Conservation (phyloP, 2,329 filamentous ascomycete species). For the Colletotrichum liriopes region DNA sequence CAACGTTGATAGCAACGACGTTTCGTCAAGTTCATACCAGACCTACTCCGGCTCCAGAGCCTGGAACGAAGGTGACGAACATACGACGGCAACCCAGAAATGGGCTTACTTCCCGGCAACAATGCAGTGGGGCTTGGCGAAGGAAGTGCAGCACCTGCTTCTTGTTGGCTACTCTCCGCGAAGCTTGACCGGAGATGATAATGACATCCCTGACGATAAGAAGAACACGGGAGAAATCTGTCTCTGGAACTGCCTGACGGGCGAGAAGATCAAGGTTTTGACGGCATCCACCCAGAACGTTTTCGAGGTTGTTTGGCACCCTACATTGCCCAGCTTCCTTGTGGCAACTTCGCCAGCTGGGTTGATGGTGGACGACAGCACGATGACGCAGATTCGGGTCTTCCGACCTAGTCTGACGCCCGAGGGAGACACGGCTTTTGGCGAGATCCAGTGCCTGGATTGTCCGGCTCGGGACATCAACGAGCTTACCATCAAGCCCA, state of each 20-base stretch:
- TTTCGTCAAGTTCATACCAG: conserved; percentile 55
- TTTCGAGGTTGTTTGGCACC: conserved; percentile 77
- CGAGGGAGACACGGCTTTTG: conserved; percentile 56
- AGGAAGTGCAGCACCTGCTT: conserved; percentile 65
- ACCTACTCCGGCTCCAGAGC: conserved; percentile 58
- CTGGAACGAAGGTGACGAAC: conserved; percentile 48
- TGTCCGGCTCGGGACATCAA: conserved; percentile 75
- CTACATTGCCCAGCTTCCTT: conserved; percentile 66
- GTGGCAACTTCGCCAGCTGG: conserved; percentile 71
- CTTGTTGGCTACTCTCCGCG: conserved; percentile 76
- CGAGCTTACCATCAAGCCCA: conserved; percentile 72
- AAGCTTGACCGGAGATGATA: conserved; percentile 66
- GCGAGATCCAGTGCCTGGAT: conserved; percentile 69
- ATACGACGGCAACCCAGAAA: conserved; percentile 54
- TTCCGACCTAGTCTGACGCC: conserved; percentile 56
- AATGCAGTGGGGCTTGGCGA: conserved; percentile 72
- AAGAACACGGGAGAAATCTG: conserved; percentile 72
- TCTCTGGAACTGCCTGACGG: conserved; percentile 68
- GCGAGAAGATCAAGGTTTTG: conserved; percentile 62
- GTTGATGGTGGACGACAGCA: conserved; percentile 59
- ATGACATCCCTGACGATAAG: conserved; percentile 72
- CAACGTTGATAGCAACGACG: conserved; percentile 55
- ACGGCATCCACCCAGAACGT: conserved; percentile 72
- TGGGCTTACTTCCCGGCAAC: conserved; percentile 77
- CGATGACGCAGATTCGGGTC: conserved; percentile 72